Evolutionary conservation across 345 rosid species (phyloP), one percentile per base, ranked within the genome.

Genomic region (Bruguiera parviflora): DNA sequence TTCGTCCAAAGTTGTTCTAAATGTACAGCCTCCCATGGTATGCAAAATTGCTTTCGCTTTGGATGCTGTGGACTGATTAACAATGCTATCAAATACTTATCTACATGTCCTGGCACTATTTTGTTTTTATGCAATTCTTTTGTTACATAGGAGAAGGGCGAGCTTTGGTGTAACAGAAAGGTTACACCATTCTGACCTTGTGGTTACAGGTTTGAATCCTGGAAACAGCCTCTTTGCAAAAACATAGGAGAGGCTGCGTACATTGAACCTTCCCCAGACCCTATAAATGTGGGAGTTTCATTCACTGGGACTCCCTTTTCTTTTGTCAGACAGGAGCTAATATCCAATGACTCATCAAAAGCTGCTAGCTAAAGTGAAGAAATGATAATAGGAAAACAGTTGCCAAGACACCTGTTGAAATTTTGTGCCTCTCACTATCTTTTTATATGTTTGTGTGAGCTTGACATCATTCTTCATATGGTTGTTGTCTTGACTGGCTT

Each of bases 1-100:
- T 57, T 90, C 96, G 57, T 85, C 98, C 2, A 62, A 80, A 64
- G 88, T 88, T 55, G 73, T 92, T 72, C 89, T 91, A 8, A 88
- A 92, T 78, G 96, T 90, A 76, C 96, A 92, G 82, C 98, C 98
- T 20, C 92, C 98, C 6, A 90, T 92, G 96, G 98, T 92, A 73
- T 43, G 8, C 22, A 20, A 63, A 20, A 18, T 1, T 5, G 2
- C 25, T 27, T 51, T 49, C 51, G 18, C 6, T 28, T 1, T 10
- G 18, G 43, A 25, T 27, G 47, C 9, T 51, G 19, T 46, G 61
- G 39, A 13, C 49, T 43, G 18, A 13, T 13, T 43, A 43, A 15
- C 49, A 13, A 43, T 43, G 49, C 22, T 24, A 8, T 21, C 16
- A 56, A 56, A 56, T 24, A 56, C 59, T 6, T 56, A 25, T 27